Conservation (phyloP, 2,329 filamentous ascomycete genomes). For the Alternaria dauci region DNA sequence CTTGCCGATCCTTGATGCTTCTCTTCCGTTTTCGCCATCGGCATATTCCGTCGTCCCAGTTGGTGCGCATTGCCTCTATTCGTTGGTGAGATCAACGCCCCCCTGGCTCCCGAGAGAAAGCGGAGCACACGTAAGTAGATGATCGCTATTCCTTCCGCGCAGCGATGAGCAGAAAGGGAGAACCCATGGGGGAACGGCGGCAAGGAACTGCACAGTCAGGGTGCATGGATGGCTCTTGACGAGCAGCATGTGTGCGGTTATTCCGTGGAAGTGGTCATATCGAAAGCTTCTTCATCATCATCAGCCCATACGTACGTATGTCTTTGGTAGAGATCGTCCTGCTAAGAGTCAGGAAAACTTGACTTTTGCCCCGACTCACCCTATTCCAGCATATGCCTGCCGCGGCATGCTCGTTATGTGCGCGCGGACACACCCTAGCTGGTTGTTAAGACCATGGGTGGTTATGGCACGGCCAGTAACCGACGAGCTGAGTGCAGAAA, state of each 20-base stretch:
- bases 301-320: background rate
- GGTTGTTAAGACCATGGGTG: slow-evolving; percentile 1
- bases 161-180: slow-evolving; percentile 5
- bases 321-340: slow-evolving; percentile 2
- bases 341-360: background rate
- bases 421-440: slow-evolving; percentile 2
- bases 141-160: background rate
- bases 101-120: slow-evolving; percentile 3
- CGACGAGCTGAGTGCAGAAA: background rate
- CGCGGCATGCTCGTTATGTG: slow-evolving; percentile 6
- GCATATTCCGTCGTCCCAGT: slow-evolving; percentile 9
- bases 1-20: slow-evolving; percentile 9
- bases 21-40: slow-evolving; percentile 12
- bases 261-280: slow-evolving; percentile 7
- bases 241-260: slow-evolving; percentile 1
- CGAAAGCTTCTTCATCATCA: slow-evolving; percentile 10
- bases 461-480: background rate
- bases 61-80: background rate
- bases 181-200: slow-evolving; percentile 4
- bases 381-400: slow-evolving; percentile 6
- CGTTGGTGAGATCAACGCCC: slow-evolving; percentile 2
- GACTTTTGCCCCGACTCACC: background rate
- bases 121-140: slow-evolving; percentile 10
- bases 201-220: slow-evolving; percentile 3
- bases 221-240: slow-evolving; percentile 4